Evolutionary conservation across 148 eudicot genomes (phyloP).

Genomic region (Salicornia ramosissima): DNA sequence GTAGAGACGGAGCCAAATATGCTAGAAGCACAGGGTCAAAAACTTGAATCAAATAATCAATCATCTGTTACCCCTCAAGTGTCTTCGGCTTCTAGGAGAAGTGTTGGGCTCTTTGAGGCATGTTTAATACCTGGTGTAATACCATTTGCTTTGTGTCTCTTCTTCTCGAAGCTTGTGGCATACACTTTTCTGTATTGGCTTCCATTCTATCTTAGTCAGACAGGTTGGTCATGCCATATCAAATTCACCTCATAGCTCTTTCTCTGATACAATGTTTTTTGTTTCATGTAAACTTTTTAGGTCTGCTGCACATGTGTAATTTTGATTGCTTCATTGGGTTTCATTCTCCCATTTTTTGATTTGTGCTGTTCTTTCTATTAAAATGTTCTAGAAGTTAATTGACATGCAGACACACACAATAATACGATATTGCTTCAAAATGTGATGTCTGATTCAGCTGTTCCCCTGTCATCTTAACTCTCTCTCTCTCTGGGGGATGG

Average conservation of each 20-base stretch:
- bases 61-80: constrained; percentile 2
- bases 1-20: constrained; percentile 28
- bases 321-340: background rate
- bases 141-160: constrained; percentile 91
- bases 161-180: constrained; percentile 96
- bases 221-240: constrained; percentile 47
- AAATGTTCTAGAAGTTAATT: background rate
- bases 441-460: too few relatives aligned
- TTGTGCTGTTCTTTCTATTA: background rate
- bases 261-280: constrained; percentile 4
- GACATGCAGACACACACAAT: too few relatives aligned
- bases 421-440: too few relatives aligned
- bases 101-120: constrained; percentile 75
- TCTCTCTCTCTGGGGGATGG: too few relatives aligned
- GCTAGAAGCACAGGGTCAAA: constrained; percentile 40
- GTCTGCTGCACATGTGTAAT: background rate
- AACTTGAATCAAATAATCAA: constrained; percentile 28
- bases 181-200: constrained; percentile 95
- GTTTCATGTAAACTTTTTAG: background rate
- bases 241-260: constrained; percentile 7
- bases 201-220: constrained; percentile 89
- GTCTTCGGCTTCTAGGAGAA: constrained; percentile 42
- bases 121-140: constrained; percentile 89
- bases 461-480: too few relatives aligned
- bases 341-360: background rate